These are phyloP conservation scores for Barbatosphaeria neglecta DNA, from an alignment of 495 filamentous ascomycete genomes.

Conservation along the genomic window DNA sequence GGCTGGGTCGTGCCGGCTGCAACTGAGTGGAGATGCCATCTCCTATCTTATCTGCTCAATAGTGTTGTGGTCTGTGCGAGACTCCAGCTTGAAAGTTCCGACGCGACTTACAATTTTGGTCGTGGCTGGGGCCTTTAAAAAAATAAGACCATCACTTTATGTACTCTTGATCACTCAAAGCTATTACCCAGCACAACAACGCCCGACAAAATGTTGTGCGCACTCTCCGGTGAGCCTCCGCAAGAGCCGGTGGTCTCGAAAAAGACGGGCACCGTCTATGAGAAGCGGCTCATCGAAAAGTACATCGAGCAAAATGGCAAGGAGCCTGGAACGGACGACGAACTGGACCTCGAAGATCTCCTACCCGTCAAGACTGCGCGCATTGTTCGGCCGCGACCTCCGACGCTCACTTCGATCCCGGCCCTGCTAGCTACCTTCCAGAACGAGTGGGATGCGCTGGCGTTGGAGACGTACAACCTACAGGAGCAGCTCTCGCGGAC, in stretches of 20 bases:
- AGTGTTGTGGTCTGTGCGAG: too few relatives aligned
- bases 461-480: slow-evolving; percentile 79
- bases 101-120: too few relatives aligned
- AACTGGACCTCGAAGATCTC: slow-evolving; percentile 74
- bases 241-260: slow-evolving; percentile 88
- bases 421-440: slow-evolving; percentile 95
- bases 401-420: slow-evolving; percentile 91
- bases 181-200: neutral
- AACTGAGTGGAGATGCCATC: too few relatives aligned
- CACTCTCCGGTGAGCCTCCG: slow-evolving; percentile 95
- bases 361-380: slow-evolving; percentile 74
- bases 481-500: slow-evolving; percentile 81
- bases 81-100: too few relatives aligned
- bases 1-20: too few relatives aligned
- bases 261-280: slow-evolving; percentile 87
- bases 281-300: slow-evolving; percentile 87
- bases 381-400: slow-evolving; percentile 77
- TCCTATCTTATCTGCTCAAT: too few relatives aligned
- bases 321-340: slow-evolving; percentile 85
- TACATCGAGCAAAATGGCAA: slow-evolving; percentile 91
- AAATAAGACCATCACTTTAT: too few relatives aligned
- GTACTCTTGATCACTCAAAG: neutral
- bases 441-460: slow-evolving; percentile 93
- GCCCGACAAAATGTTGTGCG: neutral
- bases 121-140: too few relatives aligned